Evolutionary conservation across 805 yeast species (phyloP).

Genomic region (Sugiyamaella americana): DNA sequence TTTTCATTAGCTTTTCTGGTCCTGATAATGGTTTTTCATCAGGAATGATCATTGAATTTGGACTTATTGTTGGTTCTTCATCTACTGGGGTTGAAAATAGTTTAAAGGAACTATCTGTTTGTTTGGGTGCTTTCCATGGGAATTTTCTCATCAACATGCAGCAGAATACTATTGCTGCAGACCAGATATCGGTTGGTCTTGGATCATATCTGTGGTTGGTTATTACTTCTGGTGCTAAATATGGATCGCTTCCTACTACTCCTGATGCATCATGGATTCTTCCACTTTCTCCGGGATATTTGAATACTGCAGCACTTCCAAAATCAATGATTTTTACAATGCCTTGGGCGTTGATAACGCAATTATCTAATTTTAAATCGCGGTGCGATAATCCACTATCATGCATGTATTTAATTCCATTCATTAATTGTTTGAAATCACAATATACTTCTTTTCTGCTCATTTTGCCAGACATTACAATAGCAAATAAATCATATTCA

Average conservation of each 20-base stretch:
- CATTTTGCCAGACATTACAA: constrained; percentile 92
- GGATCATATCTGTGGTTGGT: constrained; percentile 82
- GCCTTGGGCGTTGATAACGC: constrained; percentile 78
- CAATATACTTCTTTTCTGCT: constrained; percentile 70
- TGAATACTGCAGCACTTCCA: constrained; percentile 88
- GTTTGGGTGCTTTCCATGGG: constrained; percentile 91
- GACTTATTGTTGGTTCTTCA: constrained; percentile 13
- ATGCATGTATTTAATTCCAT: constrained; percentile 78
- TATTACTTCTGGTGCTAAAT: constrained; percentile 87
- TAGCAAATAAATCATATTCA: constrained; percentile 87
- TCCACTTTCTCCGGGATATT: constrained; percentile 68
- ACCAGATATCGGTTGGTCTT: constrained; percentile 91
- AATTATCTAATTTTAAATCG: constrained; percentile 86
- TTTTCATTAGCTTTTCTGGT: constrained; percentile 58
- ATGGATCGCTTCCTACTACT: constrained; percentile 84
- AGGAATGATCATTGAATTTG: constrained; percentile 16
- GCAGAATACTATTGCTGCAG: constrained; percentile 82
- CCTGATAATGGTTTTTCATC: constrained; percentile 39
- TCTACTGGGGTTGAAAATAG: constrained; percentile 51
- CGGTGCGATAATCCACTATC: constrained; percentile 83
- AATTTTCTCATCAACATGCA: constrained; percentile 89
- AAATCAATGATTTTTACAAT: constrained; percentile 87
- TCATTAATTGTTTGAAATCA: constrained; percentile 80
- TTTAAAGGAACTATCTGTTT: constrained; percentile 75
- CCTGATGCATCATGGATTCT: constrained; percentile 72